These are phyloP conservation scores for Leccinum longicurvipes DNA, from an alignment of 768 basidiomycete genomes.

Conservation along the genomic window DNA sequence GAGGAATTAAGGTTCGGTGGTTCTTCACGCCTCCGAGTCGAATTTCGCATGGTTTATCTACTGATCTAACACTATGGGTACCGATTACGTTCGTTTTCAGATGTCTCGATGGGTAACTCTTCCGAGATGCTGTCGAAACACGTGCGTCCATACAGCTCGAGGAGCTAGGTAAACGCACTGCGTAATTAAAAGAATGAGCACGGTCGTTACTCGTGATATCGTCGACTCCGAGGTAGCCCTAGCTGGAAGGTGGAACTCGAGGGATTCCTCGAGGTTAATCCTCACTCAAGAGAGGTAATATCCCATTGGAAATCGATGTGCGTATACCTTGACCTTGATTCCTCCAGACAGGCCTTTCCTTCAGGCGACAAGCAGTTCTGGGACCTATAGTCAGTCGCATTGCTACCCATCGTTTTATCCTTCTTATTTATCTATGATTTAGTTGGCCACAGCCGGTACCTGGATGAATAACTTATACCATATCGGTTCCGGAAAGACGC, in stretches of 20 bases:
- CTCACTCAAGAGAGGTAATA: conserved; percentile 52
- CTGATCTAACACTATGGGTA: too few relatives aligned
- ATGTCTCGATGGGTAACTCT: too few relatives aligned
- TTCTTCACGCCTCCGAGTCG: too few relatives aligned
- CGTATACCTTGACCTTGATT: background rate
- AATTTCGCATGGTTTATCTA: too few relatives aligned
- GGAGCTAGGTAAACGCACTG: conserved; percentile 46
- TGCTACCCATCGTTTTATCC: background rate
- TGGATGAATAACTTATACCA: too few relatives aligned
- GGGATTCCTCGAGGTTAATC: conserved; percentile 55
- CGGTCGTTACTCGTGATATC: conserved; percentile 58
- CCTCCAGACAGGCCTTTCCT: conserved; percentile 54
- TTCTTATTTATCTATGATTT: background rate
- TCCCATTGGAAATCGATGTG: background rate
- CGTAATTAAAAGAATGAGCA: conserved; percentile 52
- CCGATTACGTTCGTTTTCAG: too few relatives aligned
- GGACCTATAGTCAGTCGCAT: conserved; percentile 55
- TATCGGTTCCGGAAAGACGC: conserved; percentile 32
- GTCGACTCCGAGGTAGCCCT: conserved; percentile 55
- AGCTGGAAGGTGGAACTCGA: conserved; percentile 57
- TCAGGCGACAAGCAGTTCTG: conserved; percentile 67
- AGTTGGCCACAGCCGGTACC: conserved; percentile 48
- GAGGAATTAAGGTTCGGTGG: too few relatives aligned
- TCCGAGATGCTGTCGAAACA: too few relatives aligned
- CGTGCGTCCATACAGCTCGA: conserved; percentile 23